Base-by-base conservation (phyloP, 805 yeast genomes). In the Cyberlindnera euphorbiiphila region DNA sequence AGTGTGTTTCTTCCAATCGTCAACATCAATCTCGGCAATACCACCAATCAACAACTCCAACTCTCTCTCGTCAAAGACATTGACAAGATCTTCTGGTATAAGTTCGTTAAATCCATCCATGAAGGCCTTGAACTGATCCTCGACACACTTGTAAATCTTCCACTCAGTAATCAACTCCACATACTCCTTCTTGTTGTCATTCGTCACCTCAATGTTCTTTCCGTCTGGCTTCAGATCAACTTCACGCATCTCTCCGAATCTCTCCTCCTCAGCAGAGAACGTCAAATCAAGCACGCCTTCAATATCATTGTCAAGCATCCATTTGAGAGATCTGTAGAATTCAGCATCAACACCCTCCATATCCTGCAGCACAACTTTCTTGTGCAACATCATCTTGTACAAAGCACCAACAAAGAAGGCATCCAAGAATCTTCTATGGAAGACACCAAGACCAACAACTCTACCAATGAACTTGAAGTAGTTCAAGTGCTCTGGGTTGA, bases 341-440 rank as follows among this genome's bases (percentile, higher is more conserved):
- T 93, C 98, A 17, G 96, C 91, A 64, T 93, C 99, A 43, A 94
- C 97, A 64, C 97, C 95, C 64, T 93, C 98, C 94, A 93, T 84
- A 65, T 93, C 99, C 62, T 86, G 95, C 50, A 93, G 69, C 2
- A 87, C 91, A 50, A 93, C 96, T 69, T 88, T 88, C 65, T 93
- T 93, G 59, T 80, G 86, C 53, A 93, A 72, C 84, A 93, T 87
- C 97, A 93, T 87, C 69, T 93, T 93, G 67, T 93, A 93, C 62
- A 93, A 77, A 1, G 98, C 98, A 50, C 96, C 96, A 54, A 94
- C 96, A 64, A 93, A 93, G 74, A 93, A 93, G 0, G 98, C 98
- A 63, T 93, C 99, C 60, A 93, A 68, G 69, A 93, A 93, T 62
- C 98, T 78, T 63, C 98, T 79, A 62, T 93, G 98, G 88, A 93